Base-by-base conservation (phyloP, 352 stramenopile genomes). In the Phytopythium cucurbitacearum region DNA sequence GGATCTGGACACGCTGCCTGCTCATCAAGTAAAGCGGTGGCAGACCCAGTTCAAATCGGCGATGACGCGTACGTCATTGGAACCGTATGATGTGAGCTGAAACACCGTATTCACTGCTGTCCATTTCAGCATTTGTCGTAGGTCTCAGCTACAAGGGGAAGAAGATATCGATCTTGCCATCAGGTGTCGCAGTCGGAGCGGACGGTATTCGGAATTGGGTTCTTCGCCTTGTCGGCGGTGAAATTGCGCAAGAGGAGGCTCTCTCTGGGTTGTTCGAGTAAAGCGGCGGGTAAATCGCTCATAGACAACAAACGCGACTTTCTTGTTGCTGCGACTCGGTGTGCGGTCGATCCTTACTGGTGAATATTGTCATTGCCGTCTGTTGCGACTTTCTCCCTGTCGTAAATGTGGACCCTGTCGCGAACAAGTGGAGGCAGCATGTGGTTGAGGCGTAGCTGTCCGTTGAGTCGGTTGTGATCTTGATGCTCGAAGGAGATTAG, bases 161-260 rank as follows among this genome's bases (percentile, higher is more conserved):
- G 49, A 91, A 91, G 48, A 76, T 88, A 7, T 62, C 74, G 15
- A 42, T 85, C 41, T 64, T 76, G 15, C 50, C 65, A 15, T 16
- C 40, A 9, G 49, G 9, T 13, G 44, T 40, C 51, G 51, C 37
- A 48, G 13, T 40, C 53, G 15, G 73, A 47, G 42, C 75, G 4
- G 66, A 85, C n/a, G 56, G 68, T 32, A 57, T 81, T 42, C 73
- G 69, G 12, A 74, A 73, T 40, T 91, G 81, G 81, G 66, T 91
- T 9, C 53, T 82, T 11, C 74, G 70, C n/a, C 54, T 91, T 13
- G 51, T 73, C 15, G 76, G 76, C 0, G 81, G 81, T 12, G 80
- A 91, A 34, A 60, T 91, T 11, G 41, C 73, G 2, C 78, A 89
- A 50, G 48, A 59, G 10, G 70, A 71, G 33, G 59, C 74, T 0